Evolutionary conservation across 2,329 filamentous ascomycete genomes (phyloP).

Genomic region (Fusarium buxicola): DNA sequence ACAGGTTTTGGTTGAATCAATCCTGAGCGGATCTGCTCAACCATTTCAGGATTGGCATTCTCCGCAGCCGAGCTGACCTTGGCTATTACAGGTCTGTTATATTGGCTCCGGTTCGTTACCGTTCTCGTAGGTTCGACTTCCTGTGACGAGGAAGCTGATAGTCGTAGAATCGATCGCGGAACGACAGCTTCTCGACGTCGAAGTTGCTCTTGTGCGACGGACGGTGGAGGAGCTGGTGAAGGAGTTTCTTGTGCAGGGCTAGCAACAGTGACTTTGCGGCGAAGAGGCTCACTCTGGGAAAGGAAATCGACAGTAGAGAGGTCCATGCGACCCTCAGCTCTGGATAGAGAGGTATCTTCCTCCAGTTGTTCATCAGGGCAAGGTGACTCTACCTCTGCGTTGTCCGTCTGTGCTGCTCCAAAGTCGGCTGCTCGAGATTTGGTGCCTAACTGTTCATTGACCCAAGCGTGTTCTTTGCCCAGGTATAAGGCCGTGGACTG

Average conservation of each 20-base stretch:
- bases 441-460: conserved; percentile 40
- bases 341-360: not conserved
- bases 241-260: conserved; percentile 43
- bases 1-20: conserved; percentile 31
- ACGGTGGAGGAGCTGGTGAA: conserved; percentile 46
- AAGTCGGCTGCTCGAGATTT: not conserved
- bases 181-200: conserved; percentile 47
- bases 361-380: not conserved
- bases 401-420: not conserved
- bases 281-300: conserved; percentile 17
- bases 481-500: conserved; percentile 48
- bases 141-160: conserved; percentile 20
- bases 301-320: conserved; percentile 2
- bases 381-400: not conserved
- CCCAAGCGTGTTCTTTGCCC: conserved; percentile 46
- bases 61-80: conserved; percentile 11
- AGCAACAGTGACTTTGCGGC: conserved; percentile 50
- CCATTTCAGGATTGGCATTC: conserved; percentile 30
- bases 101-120: conserved; percentile 38
- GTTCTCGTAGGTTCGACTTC: conserved; percentile 7
- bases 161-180: conserved; percentile 53
- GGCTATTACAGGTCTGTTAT: conserved; percentile 37
- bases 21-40: conserved; percentile 46
- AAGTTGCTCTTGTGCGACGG: conserved; percentile 52
- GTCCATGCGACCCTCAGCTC: not conserved